Evolutionary conservation across 2,329 filamentous ascomycete genomes (phyloP).

Genomic region (Colletotrichum tropicicola): DNA sequence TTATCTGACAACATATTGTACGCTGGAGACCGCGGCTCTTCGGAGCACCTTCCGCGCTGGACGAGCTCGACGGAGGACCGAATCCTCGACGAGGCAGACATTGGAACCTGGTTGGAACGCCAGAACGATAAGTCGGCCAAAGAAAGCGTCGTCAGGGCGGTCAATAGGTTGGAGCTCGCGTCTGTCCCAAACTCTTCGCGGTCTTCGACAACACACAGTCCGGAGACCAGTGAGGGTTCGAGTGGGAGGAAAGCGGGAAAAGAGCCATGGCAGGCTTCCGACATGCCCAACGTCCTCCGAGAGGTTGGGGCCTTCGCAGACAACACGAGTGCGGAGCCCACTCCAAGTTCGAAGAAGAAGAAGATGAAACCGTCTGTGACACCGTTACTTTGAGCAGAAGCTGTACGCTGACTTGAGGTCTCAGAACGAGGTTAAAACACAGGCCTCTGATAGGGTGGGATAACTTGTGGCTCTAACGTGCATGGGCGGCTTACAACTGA

Average conservation of each 20-base stretch:
- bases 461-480: neutral
- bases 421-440: neutral
- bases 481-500: neutral
- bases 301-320: neutral
- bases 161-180: neutral
- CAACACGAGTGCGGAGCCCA: neutral
- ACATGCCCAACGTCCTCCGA: neutral
- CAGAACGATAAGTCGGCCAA: neutral
- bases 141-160: neutral
- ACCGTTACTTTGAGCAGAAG: neutral
- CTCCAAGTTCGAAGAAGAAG: conserved; percentile 1
- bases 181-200: neutral
- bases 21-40: neutral
- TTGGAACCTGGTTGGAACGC: neutral
- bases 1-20: neutral
- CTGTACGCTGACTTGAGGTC: neutral
- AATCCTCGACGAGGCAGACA: neutral
- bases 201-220: neutral
- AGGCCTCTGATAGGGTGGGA: conserved; percentile 3
- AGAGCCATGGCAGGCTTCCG: neutral
- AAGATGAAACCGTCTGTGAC: neutral
- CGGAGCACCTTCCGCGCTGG: neutral
- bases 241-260: neutral
- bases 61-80: neutral
- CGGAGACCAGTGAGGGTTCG: neutral